Percentiles rank a stretch among this genome's conserved stretches.
phyloP scores from a whole-genome alignment of 305 asterid species.

The Rubia occidens region DNA sequence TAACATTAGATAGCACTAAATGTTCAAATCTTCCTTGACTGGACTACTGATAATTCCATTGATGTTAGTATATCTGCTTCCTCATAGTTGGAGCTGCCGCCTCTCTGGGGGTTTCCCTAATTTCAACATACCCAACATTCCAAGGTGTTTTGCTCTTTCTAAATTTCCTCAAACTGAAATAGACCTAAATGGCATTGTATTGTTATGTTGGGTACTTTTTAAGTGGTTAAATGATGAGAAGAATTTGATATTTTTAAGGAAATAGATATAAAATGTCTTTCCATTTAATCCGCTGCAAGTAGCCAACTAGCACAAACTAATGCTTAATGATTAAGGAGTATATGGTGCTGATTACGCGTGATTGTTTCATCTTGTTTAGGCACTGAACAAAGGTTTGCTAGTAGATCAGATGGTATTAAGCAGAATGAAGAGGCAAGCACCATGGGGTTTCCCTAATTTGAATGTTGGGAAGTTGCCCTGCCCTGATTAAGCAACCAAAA shows the following conservation, averaged over 20 bases:
- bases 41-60: too few species aligned
- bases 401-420: constrained; percentile 68
- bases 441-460: background rate
- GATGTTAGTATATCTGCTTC: too few species aligned
- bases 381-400: constrained; percentile 70
- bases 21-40: too few species aligned
- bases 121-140: too few species aligned
- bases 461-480: too few species aligned
- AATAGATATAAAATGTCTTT: background rate
- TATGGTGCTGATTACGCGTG: background rate
- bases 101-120: too few species aligned
- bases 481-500: too few species aligned
- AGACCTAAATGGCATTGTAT: background rate
- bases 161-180: background rate
- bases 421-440: constrained; percentile 46
- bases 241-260: background rate
- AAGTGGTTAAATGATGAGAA: background rate
- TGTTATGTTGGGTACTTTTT: background rate
- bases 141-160: background rate
- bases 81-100: too few species aligned
- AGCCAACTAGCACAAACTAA: background rate
- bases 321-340: background rate
- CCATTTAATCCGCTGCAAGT: background rate
- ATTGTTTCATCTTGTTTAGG: constrained; percentile 27
- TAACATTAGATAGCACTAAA: too few species aligned